Percentiles rank a stretch among this genome's conserved stretches.
Conservation (phyloP, 495 filamentous ascomycete genomes). For the Penicillium macrosclerotiorum region DNA sequence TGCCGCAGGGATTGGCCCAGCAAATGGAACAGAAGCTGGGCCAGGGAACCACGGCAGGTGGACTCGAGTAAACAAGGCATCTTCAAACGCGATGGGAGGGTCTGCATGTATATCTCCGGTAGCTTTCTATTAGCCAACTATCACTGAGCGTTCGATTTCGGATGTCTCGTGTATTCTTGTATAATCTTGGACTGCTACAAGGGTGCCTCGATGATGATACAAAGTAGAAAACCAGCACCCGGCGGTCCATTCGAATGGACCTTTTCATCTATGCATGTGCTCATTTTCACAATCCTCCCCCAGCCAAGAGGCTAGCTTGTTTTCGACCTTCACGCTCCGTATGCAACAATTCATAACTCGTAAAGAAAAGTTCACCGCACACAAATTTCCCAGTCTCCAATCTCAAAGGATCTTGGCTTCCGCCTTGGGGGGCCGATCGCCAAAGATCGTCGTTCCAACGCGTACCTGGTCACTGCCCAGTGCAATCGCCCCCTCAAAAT, state of each 20-base stretch:
- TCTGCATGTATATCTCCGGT: constrained; percentile 24
- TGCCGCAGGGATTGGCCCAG: constrained; percentile 77
- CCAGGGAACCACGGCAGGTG: constrained; percentile 39
- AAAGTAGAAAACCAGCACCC: constrained; percentile 13
- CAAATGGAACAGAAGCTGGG: constrained; percentile 81
- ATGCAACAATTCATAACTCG: constrained; percentile 20
- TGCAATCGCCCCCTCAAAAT: constrained; percentile 86
- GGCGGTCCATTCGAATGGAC: neutral
- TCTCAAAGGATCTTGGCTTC: constrained; percentile 53
- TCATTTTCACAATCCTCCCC: neutral
- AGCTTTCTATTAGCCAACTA: constrained; percentile 22
- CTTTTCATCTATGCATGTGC: too few relatives aligned
- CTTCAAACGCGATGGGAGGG: constrained; percentile 1
- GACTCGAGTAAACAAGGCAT: constrained; percentile 14
- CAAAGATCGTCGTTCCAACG: constrained; percentile 94
- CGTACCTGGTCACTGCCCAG: constrained; percentile 89
- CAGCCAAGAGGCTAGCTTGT: too few relatives aligned
- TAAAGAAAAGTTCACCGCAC: constrained; percentile 1
- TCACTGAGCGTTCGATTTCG: constrained; percentile 15
- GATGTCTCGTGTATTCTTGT: constrained; percentile 17
- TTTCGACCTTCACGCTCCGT: too few relatives aligned
- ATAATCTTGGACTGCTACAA: constrained; percentile 8
- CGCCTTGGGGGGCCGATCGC: constrained; percentile 68
- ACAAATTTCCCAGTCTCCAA: neutral
- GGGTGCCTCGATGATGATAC: constrained; percentile 12